These are phyloP conservation scores for Quercus bicolor DNA, from an alignment of 306 rosid species.

Conservation along the genomic window DNA sequence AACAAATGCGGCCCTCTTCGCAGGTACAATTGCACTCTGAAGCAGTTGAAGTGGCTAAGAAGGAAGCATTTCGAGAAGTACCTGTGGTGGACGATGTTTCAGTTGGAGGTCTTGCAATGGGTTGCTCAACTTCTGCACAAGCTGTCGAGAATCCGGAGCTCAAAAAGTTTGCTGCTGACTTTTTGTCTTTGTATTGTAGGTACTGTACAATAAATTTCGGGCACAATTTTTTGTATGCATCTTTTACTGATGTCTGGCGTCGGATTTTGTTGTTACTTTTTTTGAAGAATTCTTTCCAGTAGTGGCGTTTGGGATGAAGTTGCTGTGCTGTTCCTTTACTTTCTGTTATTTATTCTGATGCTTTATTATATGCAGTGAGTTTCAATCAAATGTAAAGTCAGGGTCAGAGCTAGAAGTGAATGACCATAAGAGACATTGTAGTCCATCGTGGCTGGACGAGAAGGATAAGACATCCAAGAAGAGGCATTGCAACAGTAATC, in stretches of 20 bases:
- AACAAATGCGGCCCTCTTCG: slow-evolving; percentile 20
- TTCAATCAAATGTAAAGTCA: slow-evolving; percentile 30
- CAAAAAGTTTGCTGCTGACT: slow-evolving; percentile 54
- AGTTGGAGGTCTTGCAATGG: slow-evolving; percentile 31
- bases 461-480: slow-evolving; percentile 36
- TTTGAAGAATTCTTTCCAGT: background rate
- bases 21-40: slow-evolving; percentile 21
- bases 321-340: background rate
- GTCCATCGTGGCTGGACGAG: slow-evolving; percentile 28
- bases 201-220: slow-evolving; percentile 14
- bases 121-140: slow-evolving; percentile 18
- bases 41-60: slow-evolving; percentile 20
- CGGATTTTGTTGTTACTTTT: background rate
- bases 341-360: background rate
- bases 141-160: slow-evolving; percentile 36
- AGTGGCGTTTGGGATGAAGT: slow-evolving; percentile 2
- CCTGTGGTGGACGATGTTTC: slow-evolving; percentile 11
- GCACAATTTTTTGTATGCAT: background rate
- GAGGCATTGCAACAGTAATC: slow-evolving; percentile 28
- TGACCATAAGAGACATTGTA: slow-evolving; percentile 38
- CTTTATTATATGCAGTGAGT: slow-evolving; percentile 37
- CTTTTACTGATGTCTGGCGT: background rate
- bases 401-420: slow-evolving; percentile 43
- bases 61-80: slow-evolving; percentile 15
- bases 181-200: slow-evolving; percentile 83